Evolutionary conservation across 192 early-diverging fungal genomes (phyloP).

Genomic region (Podila horticola): DNA sequence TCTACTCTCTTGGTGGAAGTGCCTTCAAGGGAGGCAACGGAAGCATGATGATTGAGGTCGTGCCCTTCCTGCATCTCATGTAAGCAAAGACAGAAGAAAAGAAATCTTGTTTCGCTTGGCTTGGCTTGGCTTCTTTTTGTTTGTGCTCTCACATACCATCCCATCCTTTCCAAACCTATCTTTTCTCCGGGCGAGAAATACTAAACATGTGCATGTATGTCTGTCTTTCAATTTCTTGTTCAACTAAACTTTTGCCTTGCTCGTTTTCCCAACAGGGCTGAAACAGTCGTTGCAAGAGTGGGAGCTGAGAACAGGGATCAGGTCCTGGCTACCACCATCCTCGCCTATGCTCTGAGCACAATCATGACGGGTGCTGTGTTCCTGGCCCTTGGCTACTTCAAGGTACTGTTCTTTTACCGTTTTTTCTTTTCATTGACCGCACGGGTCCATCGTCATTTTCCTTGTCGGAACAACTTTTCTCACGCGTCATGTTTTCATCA

Average conservation of each 20-base stretch:
- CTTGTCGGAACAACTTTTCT: conserved; percentile 54
- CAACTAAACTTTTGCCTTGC: conserved; percentile 27
- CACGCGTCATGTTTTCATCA: conserved; percentile 20
- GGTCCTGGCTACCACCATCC: conserved; percentile 90
- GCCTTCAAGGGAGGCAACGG: conserved; percentile 93
- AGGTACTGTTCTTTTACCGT: conserved; percentile 48
- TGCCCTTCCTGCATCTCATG: conserved; percentile 91
- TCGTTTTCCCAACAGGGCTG: conserved; percentile 56
- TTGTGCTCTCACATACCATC: background rate
- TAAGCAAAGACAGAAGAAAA: conserved; percentile 24
- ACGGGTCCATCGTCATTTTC: conserved; percentile 14
- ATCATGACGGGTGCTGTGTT: conserved; percentile 91
- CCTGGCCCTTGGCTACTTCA: conserved; percentile 83
- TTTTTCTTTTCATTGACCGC: background rate
- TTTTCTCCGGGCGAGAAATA: conserved; percentile 6
- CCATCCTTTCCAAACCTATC: background rate
- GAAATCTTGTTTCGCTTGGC: background rate
- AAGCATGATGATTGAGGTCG: conserved; percentile 88
- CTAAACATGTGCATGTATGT: conserved; percentile 8
- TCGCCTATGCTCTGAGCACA: conserved; percentile 87
- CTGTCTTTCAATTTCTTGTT: conserved; percentile 52
- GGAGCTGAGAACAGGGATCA: conserved; percentile 68
- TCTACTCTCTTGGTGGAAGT: conserved; percentile 85
- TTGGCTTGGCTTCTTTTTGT: background rate
- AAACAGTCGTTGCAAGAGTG: conserved; percentile 69